Percentiles rank a stretch among this genome's conserved stretches.
phyloP scores from a whole-genome alignment of 1,139 yeast species.

The Hyphopichia buzzinii region DNA sequence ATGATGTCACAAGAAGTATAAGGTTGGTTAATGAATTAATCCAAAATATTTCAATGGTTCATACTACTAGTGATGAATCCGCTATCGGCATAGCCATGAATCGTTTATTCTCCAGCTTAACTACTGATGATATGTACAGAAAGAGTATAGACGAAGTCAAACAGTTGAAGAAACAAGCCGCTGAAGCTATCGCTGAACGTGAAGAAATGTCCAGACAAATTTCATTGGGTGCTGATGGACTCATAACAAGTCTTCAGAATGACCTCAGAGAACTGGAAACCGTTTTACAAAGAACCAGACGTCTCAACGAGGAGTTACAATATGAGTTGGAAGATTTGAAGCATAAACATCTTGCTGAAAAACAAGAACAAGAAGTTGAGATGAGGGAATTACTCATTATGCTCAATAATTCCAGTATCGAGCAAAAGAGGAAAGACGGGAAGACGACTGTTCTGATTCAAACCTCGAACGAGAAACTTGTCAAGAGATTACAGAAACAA shows the following conservation, averaged over 20 bases:
- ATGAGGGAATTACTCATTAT: slow-evolving; percentile 80
- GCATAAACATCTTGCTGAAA: slow-evolving; percentile 66
- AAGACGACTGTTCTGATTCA: slow-evolving; percentile 39
- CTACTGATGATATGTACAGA: slow-evolving; percentile 87
- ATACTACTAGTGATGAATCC: slow-evolving; percentile 65
- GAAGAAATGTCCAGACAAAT: slow-evolving; percentile 75
- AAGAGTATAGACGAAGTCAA: slow-evolving; percentile 74
- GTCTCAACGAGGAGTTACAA: slow-evolving; percentile 62
- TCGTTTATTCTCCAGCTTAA: slow-evolving; percentile 70
- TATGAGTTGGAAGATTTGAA: slow-evolving; percentile 71
- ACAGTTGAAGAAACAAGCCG: slow-evolving; percentile 63
- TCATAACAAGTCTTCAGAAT: slow-evolving; percentile 65
- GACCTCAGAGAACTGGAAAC: slow-evolving; percentile 75
- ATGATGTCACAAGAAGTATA: slow-evolving; percentile 62
- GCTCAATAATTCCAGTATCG: slow-evolving; percentile 44
- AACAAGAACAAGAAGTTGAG: slow-evolving; percentile 85
- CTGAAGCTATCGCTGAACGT: slow-evolving; percentile 81
- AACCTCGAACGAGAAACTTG: slow-evolving; percentile 44
- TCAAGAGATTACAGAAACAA: slow-evolving; percentile 54
- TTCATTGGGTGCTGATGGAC: slow-evolving; percentile 80
- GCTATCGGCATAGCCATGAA: slow-evolving; percentile 85
- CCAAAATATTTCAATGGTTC: slow-evolving; percentile 71
- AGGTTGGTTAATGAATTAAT: slow-evolving; percentile 81
- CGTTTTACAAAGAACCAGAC: slow-evolving; percentile 63
- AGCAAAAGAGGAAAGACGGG: slow-evolving; percentile 30